A percentile compares a stretch with the other conserved stretches of the same genome.
phyloP scores from a whole-genome alignment of 2,329 filamentous ascomycete species.

The Chaetomium sp. region DNA sequence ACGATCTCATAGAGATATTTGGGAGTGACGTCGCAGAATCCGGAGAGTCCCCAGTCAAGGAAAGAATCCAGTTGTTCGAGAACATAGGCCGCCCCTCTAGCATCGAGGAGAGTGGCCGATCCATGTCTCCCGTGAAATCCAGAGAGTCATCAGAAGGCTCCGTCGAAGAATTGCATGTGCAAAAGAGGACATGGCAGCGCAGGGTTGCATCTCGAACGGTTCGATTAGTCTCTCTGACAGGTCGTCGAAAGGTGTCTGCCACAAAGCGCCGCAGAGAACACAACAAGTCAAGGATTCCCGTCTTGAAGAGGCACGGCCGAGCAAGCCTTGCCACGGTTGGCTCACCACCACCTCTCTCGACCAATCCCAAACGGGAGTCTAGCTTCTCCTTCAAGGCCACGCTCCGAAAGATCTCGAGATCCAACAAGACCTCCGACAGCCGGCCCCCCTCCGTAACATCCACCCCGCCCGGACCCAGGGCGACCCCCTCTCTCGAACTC shows the following conservation, averaged over 20 bases:
- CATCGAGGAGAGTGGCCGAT: neutral
- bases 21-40: neutral
- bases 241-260: neutral
- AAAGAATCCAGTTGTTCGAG: conserved; percentile 37
- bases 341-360: neutral
- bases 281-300: neutral
- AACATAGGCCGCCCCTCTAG: conserved; percentile 20
- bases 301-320: neutral
- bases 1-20: neutral
- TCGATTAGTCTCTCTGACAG: conserved; percentile 6
- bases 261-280: neutral
- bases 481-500: conserved; percentile 16
- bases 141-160: neutral
- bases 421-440: neutral
- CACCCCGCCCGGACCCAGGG: no score
- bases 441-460: neutral
- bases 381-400: conserved; percentile 26
- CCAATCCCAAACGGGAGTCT: conserved; percentile 9
- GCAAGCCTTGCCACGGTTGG: no score
- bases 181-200: neutral
- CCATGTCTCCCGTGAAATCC: neutral
- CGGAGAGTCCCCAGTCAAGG: conserved; percentile 33
- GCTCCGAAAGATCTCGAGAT: conserved; percentile 22
- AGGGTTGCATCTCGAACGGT: conserved; percentile 10
- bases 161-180: neutral